Percentiles rank a stretch among this genome's conserved stretches.
These are phyloP conservation scores for Haplosporangium gracile DNA, from an alignment of 192 early-diverging fungal species.

Conservation along the genomic window DNA sequence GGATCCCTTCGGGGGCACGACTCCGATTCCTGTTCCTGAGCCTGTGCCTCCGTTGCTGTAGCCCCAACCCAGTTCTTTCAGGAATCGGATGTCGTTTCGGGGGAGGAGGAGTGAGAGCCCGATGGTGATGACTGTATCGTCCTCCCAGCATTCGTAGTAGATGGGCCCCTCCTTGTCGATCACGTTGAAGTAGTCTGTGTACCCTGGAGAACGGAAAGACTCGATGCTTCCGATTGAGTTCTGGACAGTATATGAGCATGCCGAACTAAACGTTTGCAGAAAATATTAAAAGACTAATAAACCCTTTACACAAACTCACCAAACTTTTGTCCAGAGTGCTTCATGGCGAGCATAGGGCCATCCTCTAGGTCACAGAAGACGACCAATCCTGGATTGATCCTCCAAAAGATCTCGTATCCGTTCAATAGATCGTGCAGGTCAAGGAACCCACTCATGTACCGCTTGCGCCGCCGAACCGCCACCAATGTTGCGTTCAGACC, in stretches of 20 bases:
- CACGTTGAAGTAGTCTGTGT: conserved; percentile 63
- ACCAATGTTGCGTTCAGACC: conserved; percentile 25
- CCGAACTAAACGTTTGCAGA: conserved; percentile 37
- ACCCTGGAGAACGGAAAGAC: conserved; percentile 68
- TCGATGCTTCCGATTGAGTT: conserved; percentile 76
- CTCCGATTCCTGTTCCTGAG: not conserved
- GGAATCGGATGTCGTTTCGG: conserved; percentile 8
- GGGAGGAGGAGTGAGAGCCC: conserved; percentile 21
- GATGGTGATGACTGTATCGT: conserved; percentile 67
- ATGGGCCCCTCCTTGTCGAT: conserved; percentile 56
- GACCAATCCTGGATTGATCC: conserved; percentile 72
- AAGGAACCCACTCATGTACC: conserved; percentile 62
- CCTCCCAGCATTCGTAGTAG: conserved; percentile 68
- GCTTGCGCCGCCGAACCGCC: conserved; percentile 9
- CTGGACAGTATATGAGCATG: conserved; percentile 77
- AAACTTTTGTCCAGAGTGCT: conserved; percentile 62
- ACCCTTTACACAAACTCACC: conserved; percentile 33
- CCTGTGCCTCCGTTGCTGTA: not conserved
- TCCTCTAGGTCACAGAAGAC: conserved; percentile 69
- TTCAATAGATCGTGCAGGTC: conserved; percentile 60
- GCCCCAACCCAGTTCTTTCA: conserved; percentile 30
- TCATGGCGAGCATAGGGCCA: conserved; percentile 74
- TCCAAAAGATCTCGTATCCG: conserved; percentile 70
- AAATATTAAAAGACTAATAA: not conserved
- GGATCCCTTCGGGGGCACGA: conserved; percentile 5